A percentile compares a stretch with the other conserved stretches of the same genome.
Evolutionary conservation across 78 protist genomes (phyloP).

Genomic region (Polysphondylium violaceum): DNA sequence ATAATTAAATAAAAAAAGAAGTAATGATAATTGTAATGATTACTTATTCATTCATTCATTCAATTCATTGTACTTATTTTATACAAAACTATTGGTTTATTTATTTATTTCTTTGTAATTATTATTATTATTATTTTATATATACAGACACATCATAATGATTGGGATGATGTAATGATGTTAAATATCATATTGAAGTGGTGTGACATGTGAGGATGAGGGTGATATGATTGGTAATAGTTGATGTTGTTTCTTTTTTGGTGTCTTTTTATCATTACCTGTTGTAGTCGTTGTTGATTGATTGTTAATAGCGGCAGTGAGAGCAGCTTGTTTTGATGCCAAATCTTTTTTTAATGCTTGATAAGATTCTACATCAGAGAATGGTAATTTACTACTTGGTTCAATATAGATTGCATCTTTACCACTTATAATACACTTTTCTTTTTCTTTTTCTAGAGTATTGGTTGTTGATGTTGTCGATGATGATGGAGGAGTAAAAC

Average conservation of each 20-base stretch:
- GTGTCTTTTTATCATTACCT: neutral
- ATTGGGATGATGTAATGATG: neutral
- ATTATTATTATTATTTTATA: neutral
- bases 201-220: neutral
- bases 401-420: conserved; percentile 61
- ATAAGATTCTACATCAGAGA: conserved; percentile 35
- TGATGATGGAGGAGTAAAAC: neutral
- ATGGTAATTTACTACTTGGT: conserved; percentile 46
- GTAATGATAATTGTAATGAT: too few species aligned
- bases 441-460: neutral
- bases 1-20: too few species aligned
- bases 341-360: conserved; percentile 9
- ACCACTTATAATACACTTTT: conserved; percentile 46
- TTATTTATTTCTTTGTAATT: neutral
- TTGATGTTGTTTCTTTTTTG: conserved; percentile 22
- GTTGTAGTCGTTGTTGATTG: conserved; percentile 9
- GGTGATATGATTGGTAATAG: too few species aligned
- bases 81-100: too few species aligned
- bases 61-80: too few species aligned
- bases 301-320: neutral
- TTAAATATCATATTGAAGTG: neutral
- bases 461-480: neutral
- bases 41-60: too few species aligned
- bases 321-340: neutral
- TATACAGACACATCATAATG: neutral